Evolutionary conservation across 441 rosid species (phyloP).

Genomic region (Melastoma candidum): DNA sequence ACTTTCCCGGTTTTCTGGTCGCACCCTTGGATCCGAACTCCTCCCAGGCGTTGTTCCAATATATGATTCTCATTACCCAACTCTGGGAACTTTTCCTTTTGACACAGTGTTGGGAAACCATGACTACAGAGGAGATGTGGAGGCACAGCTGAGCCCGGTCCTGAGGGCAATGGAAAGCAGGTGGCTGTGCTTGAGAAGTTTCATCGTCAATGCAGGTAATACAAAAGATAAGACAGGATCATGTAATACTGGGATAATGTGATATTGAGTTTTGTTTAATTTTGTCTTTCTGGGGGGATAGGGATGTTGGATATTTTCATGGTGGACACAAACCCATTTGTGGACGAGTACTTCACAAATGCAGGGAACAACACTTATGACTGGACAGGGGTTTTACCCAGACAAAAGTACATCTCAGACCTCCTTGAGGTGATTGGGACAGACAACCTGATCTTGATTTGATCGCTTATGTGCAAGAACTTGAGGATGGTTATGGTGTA

Average conservation of each 20-base stretch:
- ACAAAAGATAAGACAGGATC: not conserved
- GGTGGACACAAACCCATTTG: constrained; percentile 80
- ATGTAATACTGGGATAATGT: not conserved
- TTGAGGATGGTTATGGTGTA: not conserved
- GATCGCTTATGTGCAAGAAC: not conserved
- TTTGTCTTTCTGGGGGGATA: constrained; percentile 9
- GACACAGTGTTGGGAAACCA: constrained; percentile 67
- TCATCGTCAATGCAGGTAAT: constrained; percentile 35
- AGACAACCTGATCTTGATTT: not conserved
- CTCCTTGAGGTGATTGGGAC: constrained; percentile 25
- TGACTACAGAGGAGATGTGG: constrained; percentile 59
- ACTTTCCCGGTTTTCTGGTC: not conserved
- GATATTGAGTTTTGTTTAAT: too few species aligned
- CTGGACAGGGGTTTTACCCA: constrained; percentile 55
- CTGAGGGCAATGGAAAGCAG: constrained; percentile 44
- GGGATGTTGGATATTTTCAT: constrained; percentile 63
- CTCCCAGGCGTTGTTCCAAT: too few species aligned
- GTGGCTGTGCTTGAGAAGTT: constrained; percentile 70
- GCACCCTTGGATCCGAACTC: too few species aligned
- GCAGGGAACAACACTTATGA: constrained; percentile 47
- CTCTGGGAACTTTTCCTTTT: too few species aligned
- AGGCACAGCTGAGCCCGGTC: constrained; percentile 54
- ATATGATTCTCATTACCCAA: too few species aligned
- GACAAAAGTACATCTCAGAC: constrained; percentile 37
- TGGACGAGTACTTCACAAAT: constrained; percentile 38